Percentiles rank a stretch among this genome's conserved stretches.
phyloP scores from a whole-genome alignment of 495 filamentous ascomycete genomes.

The Peziza echinospora region DNA sequence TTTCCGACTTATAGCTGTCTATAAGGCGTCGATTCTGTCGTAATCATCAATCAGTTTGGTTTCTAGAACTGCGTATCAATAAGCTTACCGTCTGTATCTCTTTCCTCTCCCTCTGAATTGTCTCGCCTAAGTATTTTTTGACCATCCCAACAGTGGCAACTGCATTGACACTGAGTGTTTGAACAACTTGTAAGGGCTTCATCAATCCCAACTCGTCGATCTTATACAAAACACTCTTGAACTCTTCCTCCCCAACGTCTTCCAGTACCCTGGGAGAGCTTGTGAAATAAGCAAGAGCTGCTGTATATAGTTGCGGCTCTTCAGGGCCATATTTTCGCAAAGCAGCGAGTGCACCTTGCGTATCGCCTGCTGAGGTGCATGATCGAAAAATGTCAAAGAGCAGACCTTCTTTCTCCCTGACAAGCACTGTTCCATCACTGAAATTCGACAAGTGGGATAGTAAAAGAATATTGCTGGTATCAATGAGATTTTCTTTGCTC shows the following conservation, averaged over 20 bases:
- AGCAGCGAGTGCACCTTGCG: constrained; percentile 68
- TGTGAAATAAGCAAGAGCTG: constrained; percentile 82
- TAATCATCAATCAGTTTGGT: no score
- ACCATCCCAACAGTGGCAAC: constrained; percentile 95
- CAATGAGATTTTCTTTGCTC: constrained; percentile 52
- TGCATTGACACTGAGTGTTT: constrained; percentile 61
- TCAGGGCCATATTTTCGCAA: constrained; percentile 75
- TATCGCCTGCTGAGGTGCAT: constrained; percentile 85
- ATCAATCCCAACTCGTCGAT: constrained; percentile 83
- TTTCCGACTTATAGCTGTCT: constrained; percentile 66
- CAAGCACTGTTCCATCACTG: constrained; percentile 69
- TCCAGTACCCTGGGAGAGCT: constrained; percentile 59
- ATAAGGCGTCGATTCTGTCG: constrained; percentile 58
- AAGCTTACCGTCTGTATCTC: constrained; percentile 47
- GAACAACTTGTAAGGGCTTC: constrained; percentile 91
- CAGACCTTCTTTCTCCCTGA: constrained; percentile 81
- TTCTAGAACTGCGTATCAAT: not conserved
- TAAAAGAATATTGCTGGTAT: constrained; percentile 80
- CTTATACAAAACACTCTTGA: constrained; percentile 56
- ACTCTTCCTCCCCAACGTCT: constrained; percentile 66
- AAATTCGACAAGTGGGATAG: constrained; percentile 85
- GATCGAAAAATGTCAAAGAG: constrained; percentile 92
- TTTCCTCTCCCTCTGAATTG: constrained; percentile 66
- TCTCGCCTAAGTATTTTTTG: constrained; percentile 72
- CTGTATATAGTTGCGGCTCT: constrained; percentile 82